Percentiles rank a stretch among this genome's conserved stretches.
These are phyloP conservation scores for Tylopilus sp. DNA, from an alignment of 1,284 basidiomycete species.

Conservation along the genomic window DNA sequence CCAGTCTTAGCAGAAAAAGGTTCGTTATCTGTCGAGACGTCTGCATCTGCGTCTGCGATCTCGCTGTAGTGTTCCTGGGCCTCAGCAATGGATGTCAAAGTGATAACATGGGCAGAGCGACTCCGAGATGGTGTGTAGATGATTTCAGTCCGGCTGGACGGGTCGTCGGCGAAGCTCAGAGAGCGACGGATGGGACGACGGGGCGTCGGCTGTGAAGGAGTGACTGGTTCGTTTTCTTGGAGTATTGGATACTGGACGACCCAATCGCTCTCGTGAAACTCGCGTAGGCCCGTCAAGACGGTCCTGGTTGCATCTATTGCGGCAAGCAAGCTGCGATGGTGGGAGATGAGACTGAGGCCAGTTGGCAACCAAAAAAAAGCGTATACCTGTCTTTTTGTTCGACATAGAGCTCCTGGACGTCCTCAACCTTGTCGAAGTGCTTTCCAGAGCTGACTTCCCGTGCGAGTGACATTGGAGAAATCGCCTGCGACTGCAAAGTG, in stretches of 20 bases:
- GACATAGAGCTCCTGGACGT: slow-evolving; percentile 71
- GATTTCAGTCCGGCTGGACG: slow-evolving; percentile 63
- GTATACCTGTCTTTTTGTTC: slow-evolving; percentile 67
- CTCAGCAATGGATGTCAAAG: slow-evolving; percentile 52
- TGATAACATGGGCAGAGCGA: slow-evolving; percentile 52
- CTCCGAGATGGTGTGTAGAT: slow-evolving; percentile 49
- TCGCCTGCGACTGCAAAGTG: slow-evolving; percentile 5
- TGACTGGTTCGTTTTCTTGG: slow-evolving; percentile 24
- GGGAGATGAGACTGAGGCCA: slow-evolving; percentile 2
- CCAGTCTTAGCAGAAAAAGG: slow-evolving; percentile 41
- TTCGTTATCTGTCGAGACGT: slow-evolving; percentile 40
- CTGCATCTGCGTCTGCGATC: slow-evolving; percentile 31
- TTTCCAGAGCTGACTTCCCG: slow-evolving; percentile 27
- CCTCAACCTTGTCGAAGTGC: slow-evolving; percentile 54
- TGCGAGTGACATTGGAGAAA: slow-evolving; percentile 21
- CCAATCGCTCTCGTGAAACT: slow-evolving; percentile 86
- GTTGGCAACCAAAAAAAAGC: not conserved
- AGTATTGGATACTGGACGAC: slow-evolving; percentile 83
- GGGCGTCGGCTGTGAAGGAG: slow-evolving; percentile 31
- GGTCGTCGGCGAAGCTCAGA: slow-evolving; percentile 81
- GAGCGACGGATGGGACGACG: slow-evolving; percentile 55
- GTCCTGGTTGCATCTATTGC: slow-evolving; percentile 71
- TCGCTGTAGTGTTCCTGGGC: slow-evolving; percentile 36
- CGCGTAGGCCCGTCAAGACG: slow-evolving; percentile 69
- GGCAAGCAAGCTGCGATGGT: slow-evolving; percentile 55